Base-by-base conservation (phyloP, 768 basidiomycete genomes). In the Naganishia kalamii region DNA sequence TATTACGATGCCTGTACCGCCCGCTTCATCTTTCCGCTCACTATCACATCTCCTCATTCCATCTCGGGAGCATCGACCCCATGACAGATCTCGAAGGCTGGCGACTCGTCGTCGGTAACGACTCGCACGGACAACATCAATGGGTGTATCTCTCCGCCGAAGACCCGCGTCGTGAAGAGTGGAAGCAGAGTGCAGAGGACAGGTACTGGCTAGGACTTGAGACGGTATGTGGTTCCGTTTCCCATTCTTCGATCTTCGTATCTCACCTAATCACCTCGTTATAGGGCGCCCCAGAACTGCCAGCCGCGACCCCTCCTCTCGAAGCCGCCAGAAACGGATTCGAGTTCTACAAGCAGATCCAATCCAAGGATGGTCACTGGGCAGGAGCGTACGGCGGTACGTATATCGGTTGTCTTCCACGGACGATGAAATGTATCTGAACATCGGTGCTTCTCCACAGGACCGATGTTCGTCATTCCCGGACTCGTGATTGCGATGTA, bases 401-500 rank as follows among this genome's bases (percentile, higher is more conserved):
- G 57, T 33, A 4, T 15, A 29, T 21, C 50, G 13, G 12, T 41
- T 21, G n/a, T 57, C 13, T 32, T n/a, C 52, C 29, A 21, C 23
- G 10, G 30, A 43, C 52, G 10, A 17, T 46, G 23, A 47, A 12
- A 32, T n/a, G n/a, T 2, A 5, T 15, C 13, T n/a, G 12, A 29
- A 4, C 40, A 25, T 23, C 57, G 30, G 12, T 89, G 89, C 6
- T 87, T 90, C 87, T 8, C 11, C 19, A 4, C 46, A 79, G 77
- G 79, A 0, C 79, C 79, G 0, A 71, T 79, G 41, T 80, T 79
- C 70, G 70, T 80, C 10, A 72, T 76, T 10, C 71, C 70, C 23
- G 94, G 96, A 7, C 83, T 97, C 19, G 87, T 97, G 61, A 96
- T 99, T 70, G 91, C 89, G 11, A 88, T 92, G 23, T 93, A 97